These are phyloP conservation scores for Colletotrichum sp. DNA, from an alignment of 2,329 filamentous ascomycete genomes.

Conservation along the genomic window DNA sequence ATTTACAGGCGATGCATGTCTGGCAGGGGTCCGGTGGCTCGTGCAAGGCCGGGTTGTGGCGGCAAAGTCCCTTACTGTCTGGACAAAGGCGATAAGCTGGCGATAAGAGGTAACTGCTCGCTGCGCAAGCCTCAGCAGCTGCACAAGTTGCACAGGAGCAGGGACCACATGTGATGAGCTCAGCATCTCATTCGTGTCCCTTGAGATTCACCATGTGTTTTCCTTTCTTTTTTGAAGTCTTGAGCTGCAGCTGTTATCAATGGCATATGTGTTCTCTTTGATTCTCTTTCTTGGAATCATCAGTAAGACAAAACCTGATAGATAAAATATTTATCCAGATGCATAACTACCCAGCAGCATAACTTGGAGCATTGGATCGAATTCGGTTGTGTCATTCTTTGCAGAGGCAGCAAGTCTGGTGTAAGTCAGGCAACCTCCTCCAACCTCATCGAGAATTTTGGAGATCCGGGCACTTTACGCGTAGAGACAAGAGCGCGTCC, in stretches of 20 bases:
- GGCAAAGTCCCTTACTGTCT: background rate
- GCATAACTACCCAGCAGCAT: background rate
- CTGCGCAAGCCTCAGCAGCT: conserved; percentile 7
- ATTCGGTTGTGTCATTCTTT: background rate
- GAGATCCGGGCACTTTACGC: conserved; percentile 10
- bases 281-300: background rate
- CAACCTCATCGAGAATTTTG: background rate
- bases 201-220: background rate
- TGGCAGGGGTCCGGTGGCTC: conserved; percentile 6
- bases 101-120: background rate
- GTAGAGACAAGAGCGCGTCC: background rate
- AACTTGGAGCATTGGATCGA: background rate
- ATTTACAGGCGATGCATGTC: conserved; percentile 6
- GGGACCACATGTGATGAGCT: conserved; percentile 11
- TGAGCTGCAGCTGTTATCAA: background rate
- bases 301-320: background rate
- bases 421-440: background rate
- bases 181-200: conserved; percentile 11
- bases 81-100: no score
- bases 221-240: background rate
- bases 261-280: background rate
- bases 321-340: background rate
- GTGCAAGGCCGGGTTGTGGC: background rate
- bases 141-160: background rate
- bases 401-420: background rate